A percentile compares a stretch with the other conserved stretches of the same genome.
Evolutionary conservation across 495 filamentous ascomycete species (phyloP).

Genomic region (Neurospora sp.): DNA sequence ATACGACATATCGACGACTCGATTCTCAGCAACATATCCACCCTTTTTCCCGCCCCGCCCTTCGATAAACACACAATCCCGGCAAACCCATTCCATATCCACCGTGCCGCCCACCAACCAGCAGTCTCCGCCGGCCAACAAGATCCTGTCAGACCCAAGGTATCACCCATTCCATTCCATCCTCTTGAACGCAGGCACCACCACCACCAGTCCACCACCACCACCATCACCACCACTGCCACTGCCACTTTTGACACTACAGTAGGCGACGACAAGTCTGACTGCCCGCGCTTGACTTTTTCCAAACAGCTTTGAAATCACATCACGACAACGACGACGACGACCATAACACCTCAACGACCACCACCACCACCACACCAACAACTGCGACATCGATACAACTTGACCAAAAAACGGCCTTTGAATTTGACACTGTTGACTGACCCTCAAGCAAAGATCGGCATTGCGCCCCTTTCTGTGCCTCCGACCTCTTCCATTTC

Average conservation of each 20-base stretch:
- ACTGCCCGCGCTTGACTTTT: neutral
- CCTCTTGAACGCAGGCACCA: neutral
- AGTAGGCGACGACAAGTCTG: neutral
- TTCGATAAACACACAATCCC: neutral
- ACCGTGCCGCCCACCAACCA: neutral
- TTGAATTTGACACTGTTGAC: neutral
- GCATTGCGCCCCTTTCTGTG: constrained; percentile 6
- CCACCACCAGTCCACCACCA: neutral
- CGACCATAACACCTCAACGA: neutral
- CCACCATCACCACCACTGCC: neutral
- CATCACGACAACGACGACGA: neutral
- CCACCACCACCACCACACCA: neutral
- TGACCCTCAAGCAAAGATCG: neutral
- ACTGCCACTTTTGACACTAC: neutral
- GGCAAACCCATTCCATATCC: neutral
- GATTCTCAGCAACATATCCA: neutral
- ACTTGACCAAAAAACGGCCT: neutral
- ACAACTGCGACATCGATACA: neutral
- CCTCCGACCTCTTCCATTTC: constrained; percentile 18
- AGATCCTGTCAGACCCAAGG: neutral
- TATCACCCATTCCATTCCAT: neutral
- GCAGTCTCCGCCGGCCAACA: neutral
- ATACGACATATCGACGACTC: neutral
- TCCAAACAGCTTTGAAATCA: neutral
- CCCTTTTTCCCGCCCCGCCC: neutral